Evolutionary conservation across 805 yeast species (phyloP), one percentile per base, ranked within the genome.

Genomic region (Yamadazyma tumulicola): DNA sequence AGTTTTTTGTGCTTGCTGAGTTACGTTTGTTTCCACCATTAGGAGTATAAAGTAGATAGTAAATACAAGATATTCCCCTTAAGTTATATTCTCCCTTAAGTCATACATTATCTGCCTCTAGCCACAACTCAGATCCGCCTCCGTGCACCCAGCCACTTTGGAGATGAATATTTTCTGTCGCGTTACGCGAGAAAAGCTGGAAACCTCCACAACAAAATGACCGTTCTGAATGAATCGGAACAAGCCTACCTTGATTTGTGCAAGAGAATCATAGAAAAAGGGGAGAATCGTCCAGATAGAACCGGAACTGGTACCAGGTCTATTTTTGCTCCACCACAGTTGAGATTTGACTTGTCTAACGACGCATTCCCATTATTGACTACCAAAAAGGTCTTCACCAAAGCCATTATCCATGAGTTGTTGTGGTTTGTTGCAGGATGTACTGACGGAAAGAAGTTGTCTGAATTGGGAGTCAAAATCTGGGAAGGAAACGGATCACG

Each of bases 401-500:
- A 83, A 45, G 98, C 89, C 7, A 87, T 93, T 28, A 75, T 91
- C 21, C 79, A 86, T 45, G 99, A 93, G 57, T 68, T 93, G 19
- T 69, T 93, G 10, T 93, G 99, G 99, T 93, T 93, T 53, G 74
- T 93, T 6, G 69, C 77, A 4, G 98, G 97, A 1, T 76, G 81
- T 43, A 93, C 99, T 0, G 94, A 91, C 55, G 94, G 93, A 23
- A 83, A 81, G 45, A 69, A 74, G 43, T 66, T 93, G 27, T 66
- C 81, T 11, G 94, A 81, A 3, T 75, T 81, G 47, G 96, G 95
- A 22, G 94, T 93, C n/a, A 89, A 79, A 53, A 93, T 93, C 37
- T 93, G 99, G 99, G 98, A 93, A 58, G 98, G 98, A 12, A 93
- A 93, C 57, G 98, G 97, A 8, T 85, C 95, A 23, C 71, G 97